Evolutionary conservation across 768 basidiomycete genomes (phyloP).

Genomic region (Mrakia blollopis): DNA sequence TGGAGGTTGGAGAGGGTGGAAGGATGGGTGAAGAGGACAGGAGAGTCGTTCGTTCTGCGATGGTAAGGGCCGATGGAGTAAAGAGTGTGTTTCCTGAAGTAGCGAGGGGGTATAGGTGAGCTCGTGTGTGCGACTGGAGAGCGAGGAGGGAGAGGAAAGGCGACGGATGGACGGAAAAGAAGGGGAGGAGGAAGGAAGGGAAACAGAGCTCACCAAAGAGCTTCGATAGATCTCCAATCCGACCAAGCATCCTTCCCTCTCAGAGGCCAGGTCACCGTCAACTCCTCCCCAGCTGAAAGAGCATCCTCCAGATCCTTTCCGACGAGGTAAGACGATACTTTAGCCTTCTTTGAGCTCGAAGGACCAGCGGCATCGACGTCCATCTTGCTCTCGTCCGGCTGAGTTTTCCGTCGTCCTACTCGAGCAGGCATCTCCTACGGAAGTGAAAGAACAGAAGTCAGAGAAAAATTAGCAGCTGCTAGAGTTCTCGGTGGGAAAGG

Average conservation of each 20-base stretch:
- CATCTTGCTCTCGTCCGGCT: conserved; percentile 18
- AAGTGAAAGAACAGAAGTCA: not conserved
- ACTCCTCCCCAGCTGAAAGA: conserved; percentile 63
- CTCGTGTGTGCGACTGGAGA: no score
- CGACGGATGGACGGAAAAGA: not conserved
- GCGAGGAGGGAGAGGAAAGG: not conserved
- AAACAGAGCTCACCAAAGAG: conserved; percentile 63
- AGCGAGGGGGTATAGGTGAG: not conserved
- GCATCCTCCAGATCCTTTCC: conserved; percentile 76
- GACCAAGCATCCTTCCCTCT: conserved; percentile 58
- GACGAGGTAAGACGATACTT: conserved; percentile 58
- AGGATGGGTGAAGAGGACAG: conserved; percentile 67
- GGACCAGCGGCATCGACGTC: conserved; percentile 21
- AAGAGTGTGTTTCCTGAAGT: conserved; percentile 72
- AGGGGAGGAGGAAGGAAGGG: not conserved
- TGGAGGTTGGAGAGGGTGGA: conserved; percentile 61
- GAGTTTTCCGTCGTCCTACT: conserved; percentile 60
- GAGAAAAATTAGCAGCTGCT: not conserved
- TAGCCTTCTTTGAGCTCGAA: conserved; percentile 14
- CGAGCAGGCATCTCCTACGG: conserved; percentile 70
- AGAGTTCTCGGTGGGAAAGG: not conserved
- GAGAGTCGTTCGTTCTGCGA: conserved; percentile 81
- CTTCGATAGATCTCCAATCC: conserved; percentile 82
- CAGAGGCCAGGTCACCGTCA: conserved; percentile 77
- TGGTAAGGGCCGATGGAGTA: conserved; percentile 69